Base-by-base conservation (phyloP, 1,139 yeast species). In the Blastobotrys buckinghamii region DNA sequence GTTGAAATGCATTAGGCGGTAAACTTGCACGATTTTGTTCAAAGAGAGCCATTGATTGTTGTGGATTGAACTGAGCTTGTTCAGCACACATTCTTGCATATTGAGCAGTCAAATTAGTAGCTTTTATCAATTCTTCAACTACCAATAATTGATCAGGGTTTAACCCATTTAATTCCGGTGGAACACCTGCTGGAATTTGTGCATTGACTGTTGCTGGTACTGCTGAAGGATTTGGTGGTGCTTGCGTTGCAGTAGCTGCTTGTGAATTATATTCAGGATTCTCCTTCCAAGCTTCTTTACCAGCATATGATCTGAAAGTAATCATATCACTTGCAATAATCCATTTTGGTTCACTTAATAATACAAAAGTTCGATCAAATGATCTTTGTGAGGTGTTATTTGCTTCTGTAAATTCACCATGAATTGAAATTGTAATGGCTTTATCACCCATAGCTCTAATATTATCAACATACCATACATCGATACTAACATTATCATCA, bases 11-110 rank as follows among this genome's bases (percentile, higher is more conserved):
- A 50, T 78, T 74, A n/a, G 77, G 76, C 12, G 87, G 87, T 29
- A 82, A 72, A 41, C 72, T 74, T 24, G 66, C 65, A 19, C 71
- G 69, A 32, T 88, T 83, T 56, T 77, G 81, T 58, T 81, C 79
- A 68, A 90, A 92, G 54, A 87, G 82, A 44, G 75, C 74, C 20
- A 80, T 71, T 38, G 96, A 90, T 51, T 72, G 76, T 44, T 78
- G 81, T 58, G 79, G 82, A 66, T 87, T 84, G 90, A 95, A 90
- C 49, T 79, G 76, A 59, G 96, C 88, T 65, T 89, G 96, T 62
- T 89, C 90, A 48, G 92, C 84, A 45, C 94, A 76, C 88, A 90
- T 80, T 33, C 82, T 69, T 1, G 94, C 87, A 64, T 82, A 92
- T 59, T 85, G 85, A 24, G 86, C 73, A 57, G 79, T 89, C 55